phyloP scores from a whole-genome alignment of 257 asterid genomes.

The Petrea volubilis region DNA sequence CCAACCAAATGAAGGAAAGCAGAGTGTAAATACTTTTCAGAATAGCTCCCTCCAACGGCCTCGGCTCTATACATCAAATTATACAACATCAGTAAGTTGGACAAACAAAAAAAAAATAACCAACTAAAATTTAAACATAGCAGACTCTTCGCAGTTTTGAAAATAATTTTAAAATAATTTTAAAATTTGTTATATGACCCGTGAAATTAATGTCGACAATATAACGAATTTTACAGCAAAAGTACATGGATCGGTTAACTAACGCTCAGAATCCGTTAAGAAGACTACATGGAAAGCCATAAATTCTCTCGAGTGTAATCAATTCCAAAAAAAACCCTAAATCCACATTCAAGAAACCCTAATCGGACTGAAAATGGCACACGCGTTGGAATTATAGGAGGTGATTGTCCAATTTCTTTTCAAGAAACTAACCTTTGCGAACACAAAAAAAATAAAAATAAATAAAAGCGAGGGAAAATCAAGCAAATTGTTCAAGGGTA shows the following conservation, averaged over 20 bases:
- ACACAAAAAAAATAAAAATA: too few relatives aligned
- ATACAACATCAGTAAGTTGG: constrained; percentile 18
- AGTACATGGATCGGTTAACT: constrained; percentile 43
- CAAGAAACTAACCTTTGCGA: constrained; percentile 40
- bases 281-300: constrained; percentile 8
- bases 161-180: neutral
- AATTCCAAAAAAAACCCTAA: constrained; percentile 40
- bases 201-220: constrained; percentile 2
- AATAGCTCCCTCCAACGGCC: constrained; percentile 48
- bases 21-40: neutral
- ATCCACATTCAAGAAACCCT: constrained; percentile 40
- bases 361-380: constrained; percentile 19
- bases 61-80: constrained; percentile 31
- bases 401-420: constrained; percentile 25
- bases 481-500: constrained; percentile 37
- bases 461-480: constrained; percentile 29
- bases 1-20: constrained; percentile 25
- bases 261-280: constrained; percentile 26
- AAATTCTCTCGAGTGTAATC: constrained; percentile 1
- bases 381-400: constrained; percentile 16
- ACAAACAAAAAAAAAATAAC: neutral
- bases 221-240: constrained; percentile 2
- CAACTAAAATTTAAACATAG: neutral
- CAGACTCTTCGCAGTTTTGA: neutral
- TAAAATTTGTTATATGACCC: neutral